Evolutionary conservation across 768 basidiomycete genomes (phyloP), one percentile per base, ranked within the genome.

Genomic region (Chalciporus piperatus): DNA sequence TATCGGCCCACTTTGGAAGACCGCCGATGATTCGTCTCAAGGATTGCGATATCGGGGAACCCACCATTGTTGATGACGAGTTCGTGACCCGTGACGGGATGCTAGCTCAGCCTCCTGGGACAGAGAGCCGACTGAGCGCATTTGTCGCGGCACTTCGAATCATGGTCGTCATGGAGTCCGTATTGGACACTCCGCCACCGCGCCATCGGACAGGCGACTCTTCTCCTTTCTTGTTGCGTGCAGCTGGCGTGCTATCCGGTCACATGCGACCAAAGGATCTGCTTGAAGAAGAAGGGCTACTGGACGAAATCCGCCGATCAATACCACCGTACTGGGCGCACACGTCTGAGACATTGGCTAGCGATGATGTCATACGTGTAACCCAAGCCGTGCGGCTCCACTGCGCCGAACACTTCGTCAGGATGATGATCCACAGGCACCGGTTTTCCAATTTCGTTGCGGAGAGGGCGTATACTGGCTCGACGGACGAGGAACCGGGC

Each of bases 1-100:
- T 93, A 7, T 76, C 83, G 11, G 87, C 89, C 51, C 87, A 92
- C 68, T 95, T 96, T 66, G 93, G 94, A 22, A 77, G 93, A 22
- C 93, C 93, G 28, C 84, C 92, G 3, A 81, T 94, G 76, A 78
- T 97, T 58, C 81, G 92, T 41, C 70, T 95, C 54, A 78, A 90
- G 55, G 93, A 96, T 65, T 94, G 92, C 69, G 93, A 97, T 63
- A 87, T 94, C n/a, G 79, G 83, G 5, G 94, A 95, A 65, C 92
- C 92, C 2, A 72, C 84, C 6, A 76, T 88, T 17, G 82, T 94
- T 17, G 94, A 95, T 64, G 94, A 97, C 66, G 93, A 97, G 65
- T 89, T 79, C 66, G 87, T 96, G 57, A 86, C 91, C 2, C 79
- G 75, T 28, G 92, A 93, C 13, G 79, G 81, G 20, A 69, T 89